Evolutionary conservation across 768 basidiomycete species (phyloP), one percentile per base, ranked within the genome.

Genomic region (Rhizopogon vinicolor): DNA sequence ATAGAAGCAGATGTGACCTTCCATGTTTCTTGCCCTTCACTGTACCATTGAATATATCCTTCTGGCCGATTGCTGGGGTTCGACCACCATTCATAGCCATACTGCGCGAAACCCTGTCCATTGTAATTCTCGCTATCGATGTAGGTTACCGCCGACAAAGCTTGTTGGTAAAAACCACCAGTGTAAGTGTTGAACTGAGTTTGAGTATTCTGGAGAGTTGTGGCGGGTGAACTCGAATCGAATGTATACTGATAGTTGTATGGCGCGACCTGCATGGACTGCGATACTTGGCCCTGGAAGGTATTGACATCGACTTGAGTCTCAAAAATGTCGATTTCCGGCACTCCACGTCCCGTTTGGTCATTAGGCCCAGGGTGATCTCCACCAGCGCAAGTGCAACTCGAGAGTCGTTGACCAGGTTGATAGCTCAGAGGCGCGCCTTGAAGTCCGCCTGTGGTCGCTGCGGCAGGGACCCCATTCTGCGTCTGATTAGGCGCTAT

Each of bases 311-410:
- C 75, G 56, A 86, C 73, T 68, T 93, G 88, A 0, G 92, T 85
- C 74, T 98, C 95, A 55, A 96, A 66, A 57, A 98, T 78, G 70
- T 98, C 95, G 62, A 98, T 93, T 75, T 98, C 96, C 1, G 96
- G 95, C 1, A 87, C 91, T 33, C 84, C 84, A 51, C 95, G 84
- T 18, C 86, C 86, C 14, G 72, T 74, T 29, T 70, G 77, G 52
- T 78, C 76, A 40, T 63, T 77, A 3, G 95, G 95, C 10, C 95
- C 95, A 2, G 95, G 95, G 66, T 98, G 95, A 61, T 92, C 91
- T 29, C 83, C 82, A 12, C 83, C 85, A 0, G 87, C 72, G 67
- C 95, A 98, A 2, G 93, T 95, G 70, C 95, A 98, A 1, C 92
- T 81, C 1, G 91, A 91, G 14, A 91, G 68, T 44, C 87, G 81